A percentile compares a stretch with the other conserved stretches of the same genome.
Conservation (phyloP, 257 asterid species). For the Nicotiana paniculata region DNA sequence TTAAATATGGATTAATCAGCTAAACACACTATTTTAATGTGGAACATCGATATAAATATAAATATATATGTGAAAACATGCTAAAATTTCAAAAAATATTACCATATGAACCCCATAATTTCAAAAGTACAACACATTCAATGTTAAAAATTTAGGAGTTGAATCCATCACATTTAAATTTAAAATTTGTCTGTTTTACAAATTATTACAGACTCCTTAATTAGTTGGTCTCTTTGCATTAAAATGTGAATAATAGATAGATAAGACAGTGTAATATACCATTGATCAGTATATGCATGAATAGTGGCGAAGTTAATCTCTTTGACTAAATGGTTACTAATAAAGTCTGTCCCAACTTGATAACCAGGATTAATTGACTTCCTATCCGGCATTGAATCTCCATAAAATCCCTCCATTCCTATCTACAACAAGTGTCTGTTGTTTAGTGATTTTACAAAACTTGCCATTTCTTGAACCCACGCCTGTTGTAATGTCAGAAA, state of each 20-base stretch:
- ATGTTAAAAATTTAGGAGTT: background rate
- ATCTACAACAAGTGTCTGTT: conserved; percentile 39
- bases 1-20: no score
- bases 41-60: background rate
- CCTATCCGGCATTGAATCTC: conserved; percentile 39
- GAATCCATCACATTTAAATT: background rate
- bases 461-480: conserved; percentile 46
- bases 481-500: conserved; percentile 14
- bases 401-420: conserved; percentile 72
- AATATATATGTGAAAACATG: no score
- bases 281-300: conserved; percentile 55
- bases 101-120: background rate
- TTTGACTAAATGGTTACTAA: conserved; percentile 31
- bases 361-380: conserved; percentile 46
- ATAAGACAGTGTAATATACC: conserved; percentile 1
- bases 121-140: background rate
- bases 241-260: no score
- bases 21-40: no score
- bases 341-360: conserved; percentile 56
- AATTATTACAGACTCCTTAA: no score
- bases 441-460: conserved; percentile 49
- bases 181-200: no score
- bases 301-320: conserved; percentile 55
- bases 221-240: background rate
- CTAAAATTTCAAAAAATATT: no score